Percentiles rank a stretch among this genome's conserved stretches.
phyloP scores from a whole-genome alignment of 1,284 basidiomycete genomes.

The Sporisorium iseilematis-ciliati region DNA sequence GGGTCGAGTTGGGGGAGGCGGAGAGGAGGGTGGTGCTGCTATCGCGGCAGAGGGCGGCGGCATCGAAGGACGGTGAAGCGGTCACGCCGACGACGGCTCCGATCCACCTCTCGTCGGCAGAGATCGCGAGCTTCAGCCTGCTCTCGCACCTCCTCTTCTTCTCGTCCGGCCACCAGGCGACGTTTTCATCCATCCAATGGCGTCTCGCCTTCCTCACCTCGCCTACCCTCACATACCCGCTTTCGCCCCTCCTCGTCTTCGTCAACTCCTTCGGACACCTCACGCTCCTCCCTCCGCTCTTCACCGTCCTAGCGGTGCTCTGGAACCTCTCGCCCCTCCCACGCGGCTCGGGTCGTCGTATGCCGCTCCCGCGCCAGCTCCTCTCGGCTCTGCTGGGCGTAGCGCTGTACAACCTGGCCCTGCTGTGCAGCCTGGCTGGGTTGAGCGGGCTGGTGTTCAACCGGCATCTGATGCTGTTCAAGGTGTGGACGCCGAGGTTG shows the following conservation, averaged over 20 bases:
- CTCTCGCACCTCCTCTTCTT: constrained; percentile 77
- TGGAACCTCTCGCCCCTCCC: constrained; percentile 85
- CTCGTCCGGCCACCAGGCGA: constrained; percentile 90
- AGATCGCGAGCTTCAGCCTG: constrained; percentile 46
- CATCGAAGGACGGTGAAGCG: too few species aligned
- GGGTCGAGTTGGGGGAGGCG: constrained; percentile 60
- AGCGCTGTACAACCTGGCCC: constrained; percentile 78
- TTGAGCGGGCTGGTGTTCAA: constrained; percentile 81
- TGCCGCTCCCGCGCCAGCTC: constrained; percentile 38
- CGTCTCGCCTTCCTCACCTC: constrained; percentile 82
- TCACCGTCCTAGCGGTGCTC: constrained; percentile 79
- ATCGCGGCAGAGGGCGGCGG: constrained; percentile 10
- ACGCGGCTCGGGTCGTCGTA: constrained; percentile 15
- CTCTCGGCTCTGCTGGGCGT: constrained; percentile 76
- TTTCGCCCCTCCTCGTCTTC: constrained; percentile 81
- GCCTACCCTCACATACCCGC: constrained; percentile 79
- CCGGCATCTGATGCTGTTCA: constrained; percentile 98
- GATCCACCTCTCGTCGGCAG: constrained; percentile 29
- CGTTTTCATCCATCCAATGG: constrained; percentile 93
- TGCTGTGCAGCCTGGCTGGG: constrained; percentile 72
- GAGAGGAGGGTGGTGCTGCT: constrained; percentile 56
- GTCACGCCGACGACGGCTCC: not conserved
- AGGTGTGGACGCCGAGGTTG: constrained; percentile 94
- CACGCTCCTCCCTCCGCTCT: constrained; percentile 76
- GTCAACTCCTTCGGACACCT: constrained; percentile 84